phyloP scores from a whole-genome alignment of 305 asterid genomes.

The Euphrasia arctica region DNA sequence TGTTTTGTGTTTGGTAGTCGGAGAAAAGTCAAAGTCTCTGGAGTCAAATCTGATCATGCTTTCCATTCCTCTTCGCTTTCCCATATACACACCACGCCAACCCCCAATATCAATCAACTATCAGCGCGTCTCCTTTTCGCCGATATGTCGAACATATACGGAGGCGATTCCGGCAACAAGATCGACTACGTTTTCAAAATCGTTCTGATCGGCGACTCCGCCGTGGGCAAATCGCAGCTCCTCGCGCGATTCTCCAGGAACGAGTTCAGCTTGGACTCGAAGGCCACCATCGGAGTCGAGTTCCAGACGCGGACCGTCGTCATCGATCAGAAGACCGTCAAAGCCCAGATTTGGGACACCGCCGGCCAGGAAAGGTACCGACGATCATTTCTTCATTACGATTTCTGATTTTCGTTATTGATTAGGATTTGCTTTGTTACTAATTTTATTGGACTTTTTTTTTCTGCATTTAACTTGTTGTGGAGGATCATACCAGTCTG shows the following conservation, averaged over 20 bases:
- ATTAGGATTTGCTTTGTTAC: too few species aligned
- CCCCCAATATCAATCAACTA: too few species aligned
- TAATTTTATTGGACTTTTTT: too few species aligned
- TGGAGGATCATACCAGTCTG: too few species aligned
- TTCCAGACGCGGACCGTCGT: constrained; percentile 67
- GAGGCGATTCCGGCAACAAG: constrained; percentile 57
- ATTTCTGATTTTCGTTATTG: too few species aligned
- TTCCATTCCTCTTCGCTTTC: too few species aligned
- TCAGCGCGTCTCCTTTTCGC: neutral
- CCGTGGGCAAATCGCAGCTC: constrained; percentile 82
- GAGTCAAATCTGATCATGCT: too few species aligned
- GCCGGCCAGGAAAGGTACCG: constrained; percentile 81
- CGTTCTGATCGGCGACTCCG: constrained; percentile 74
- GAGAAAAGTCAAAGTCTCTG: too few species aligned
- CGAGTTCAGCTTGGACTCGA: constrained; percentile 71
- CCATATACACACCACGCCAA: too few species aligned
- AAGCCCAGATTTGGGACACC: constrained; percentile 94
- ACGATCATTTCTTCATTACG: too few species aligned
- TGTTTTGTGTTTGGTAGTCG: too few species aligned
- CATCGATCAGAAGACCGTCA: constrained; percentile 59
- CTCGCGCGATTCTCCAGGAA: constrained; percentile 65
- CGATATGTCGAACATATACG: constrained; percentile 48
- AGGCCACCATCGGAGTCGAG: constrained; percentile 78
- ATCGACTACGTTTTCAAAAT: constrained; percentile 74
- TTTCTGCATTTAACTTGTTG: too few species aligned